Evolutionary conservation across 495 filamentous ascomycete genomes (phyloP).

Genomic region (Halenospora varia): DNA sequence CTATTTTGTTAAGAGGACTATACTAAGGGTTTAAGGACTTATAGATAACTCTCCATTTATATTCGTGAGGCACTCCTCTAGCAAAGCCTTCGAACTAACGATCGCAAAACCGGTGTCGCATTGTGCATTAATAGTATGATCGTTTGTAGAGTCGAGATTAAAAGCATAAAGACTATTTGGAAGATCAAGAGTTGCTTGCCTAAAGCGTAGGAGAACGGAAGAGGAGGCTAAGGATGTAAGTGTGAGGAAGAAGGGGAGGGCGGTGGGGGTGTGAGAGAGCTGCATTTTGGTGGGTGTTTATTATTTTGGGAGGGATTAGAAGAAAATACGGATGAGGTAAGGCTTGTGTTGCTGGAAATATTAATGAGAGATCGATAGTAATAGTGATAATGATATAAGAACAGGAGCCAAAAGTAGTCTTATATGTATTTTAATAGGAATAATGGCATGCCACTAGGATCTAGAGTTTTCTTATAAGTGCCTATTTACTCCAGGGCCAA

Average conservation of each 20-base stretch:
- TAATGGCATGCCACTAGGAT: slow-evolving; percentile 5
- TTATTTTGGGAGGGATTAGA: slow-evolving; percentile 4
- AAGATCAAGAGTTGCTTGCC: slow-evolving; percentile 5
- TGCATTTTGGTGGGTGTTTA: slow-evolving; percentile 4
- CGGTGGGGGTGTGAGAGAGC: slow-evolving; percentile 1
- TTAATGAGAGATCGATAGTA: slow-evolving; percentile 4
- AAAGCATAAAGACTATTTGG: slow-evolving; percentile 4
- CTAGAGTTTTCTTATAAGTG: slow-evolving; percentile 3
- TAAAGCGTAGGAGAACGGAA: slow-evolving; percentile 1
- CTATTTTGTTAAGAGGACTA: slow-evolving; percentile 4
- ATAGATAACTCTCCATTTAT: slow-evolving; percentile 6
- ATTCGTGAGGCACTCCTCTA: slow-evolving; percentile 2
- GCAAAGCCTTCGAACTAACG: slow-evolving; percentile 1
- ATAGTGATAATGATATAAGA: slow-evolving; percentile 6
- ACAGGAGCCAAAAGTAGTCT: slow-evolving; percentile 2
- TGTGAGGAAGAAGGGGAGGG: slow-evolving; percentile 1
- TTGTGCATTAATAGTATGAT: slow-evolving; percentile 4
- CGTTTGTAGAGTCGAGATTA: slow-evolving; percentile 3
- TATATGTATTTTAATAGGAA: slow-evolving; percentile 6
- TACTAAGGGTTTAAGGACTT: slow-evolving; percentile 1
- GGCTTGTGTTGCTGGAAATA: slow-evolving; percentile 3
- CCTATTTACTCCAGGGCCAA: slow-evolving; percentile 1
- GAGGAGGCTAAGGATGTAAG: neutral
- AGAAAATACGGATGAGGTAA: slow-evolving; percentile 1
- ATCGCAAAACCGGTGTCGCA: slow-evolving; percentile 5